Conservation (phyloP, 2,329 filamentous ascomycete genomes). For the Emydomyces testavorans region DNA sequence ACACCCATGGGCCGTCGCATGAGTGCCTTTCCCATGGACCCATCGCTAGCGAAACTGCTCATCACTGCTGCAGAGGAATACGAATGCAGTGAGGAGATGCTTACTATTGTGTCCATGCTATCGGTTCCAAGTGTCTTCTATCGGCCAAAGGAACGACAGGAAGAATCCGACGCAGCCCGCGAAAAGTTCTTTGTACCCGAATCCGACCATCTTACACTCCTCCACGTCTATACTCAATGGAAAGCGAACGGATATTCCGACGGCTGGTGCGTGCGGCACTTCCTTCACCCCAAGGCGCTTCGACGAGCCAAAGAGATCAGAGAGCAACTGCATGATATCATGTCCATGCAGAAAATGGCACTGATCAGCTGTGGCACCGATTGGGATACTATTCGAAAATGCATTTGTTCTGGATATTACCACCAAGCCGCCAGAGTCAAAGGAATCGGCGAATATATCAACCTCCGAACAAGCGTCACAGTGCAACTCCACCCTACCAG, state of each 20-base stretch:
- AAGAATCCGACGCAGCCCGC: slow-evolving; percentile 86
- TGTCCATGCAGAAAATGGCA: slow-evolving; percentile 83
- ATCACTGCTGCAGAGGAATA: slow-evolving; percentile 85
- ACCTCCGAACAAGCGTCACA: slow-evolving; percentile 84
- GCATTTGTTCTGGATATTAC: slow-evolving; percentile 96
- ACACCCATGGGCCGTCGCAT: slow-evolving; percentile 80
- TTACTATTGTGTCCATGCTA: slow-evolving; percentile 96
- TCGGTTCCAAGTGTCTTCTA: slow-evolving; percentile 96
- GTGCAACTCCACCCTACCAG: slow-evolving; percentile 91
- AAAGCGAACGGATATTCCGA: slow-evolving; percentile 80
- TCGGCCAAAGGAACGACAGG: slow-evolving; percentile 87
- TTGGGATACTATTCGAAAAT: slow-evolving; percentile 91
- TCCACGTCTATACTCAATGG: slow-evolving; percentile 96
- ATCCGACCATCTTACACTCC: slow-evolving; percentile 87
- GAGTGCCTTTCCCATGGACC: slow-evolving; percentile 98
- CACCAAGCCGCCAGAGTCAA: slow-evolving; percentile 94
- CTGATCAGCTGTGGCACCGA: slow-evolving; percentile 85
- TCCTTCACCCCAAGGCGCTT: slow-evolving; percentile 87
- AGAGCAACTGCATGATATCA: slow-evolving; percentile 86
- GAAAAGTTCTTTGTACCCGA: slow-evolving; percentile 99
- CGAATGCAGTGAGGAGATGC: slow-evolving; percentile 91
- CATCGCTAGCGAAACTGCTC: slow-evolving; percentile 82
- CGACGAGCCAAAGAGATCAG: slow-evolving; percentile 86
- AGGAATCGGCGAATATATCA: slow-evolving; percentile 94
- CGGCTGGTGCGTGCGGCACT: slow-evolving; percentile 85